Conservation (phyloP, 768 basidiomycete species). For the Hemileccinum rubropunctum region DNA sequence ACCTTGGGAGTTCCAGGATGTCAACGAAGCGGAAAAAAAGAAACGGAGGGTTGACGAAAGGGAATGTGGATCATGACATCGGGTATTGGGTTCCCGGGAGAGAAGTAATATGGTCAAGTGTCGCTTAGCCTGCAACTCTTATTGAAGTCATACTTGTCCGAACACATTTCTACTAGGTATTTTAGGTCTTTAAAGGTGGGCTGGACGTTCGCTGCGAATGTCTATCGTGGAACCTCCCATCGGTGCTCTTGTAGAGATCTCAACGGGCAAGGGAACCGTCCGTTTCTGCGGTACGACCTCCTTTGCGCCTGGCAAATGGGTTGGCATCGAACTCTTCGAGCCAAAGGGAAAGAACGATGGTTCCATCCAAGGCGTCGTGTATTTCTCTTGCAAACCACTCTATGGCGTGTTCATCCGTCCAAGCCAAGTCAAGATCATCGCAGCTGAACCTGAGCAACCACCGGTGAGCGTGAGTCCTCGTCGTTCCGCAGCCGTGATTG, state of each 20-base stretch:
- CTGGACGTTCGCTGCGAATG: constrained; percentile 21
- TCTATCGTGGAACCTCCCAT: constrained; percentile 45
- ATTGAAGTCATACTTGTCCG: too few species aligned
- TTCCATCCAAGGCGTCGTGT: constrained; percentile 68
- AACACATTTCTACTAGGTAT: too few species aligned
- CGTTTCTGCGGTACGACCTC: constrained; percentile 82
- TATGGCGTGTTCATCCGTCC: constrained; percentile 90
- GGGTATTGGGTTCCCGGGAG: too few species aligned
- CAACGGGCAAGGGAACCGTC: constrained; percentile 80
- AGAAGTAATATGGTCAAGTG: too few species aligned
- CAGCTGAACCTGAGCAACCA: constrained; percentile 29
- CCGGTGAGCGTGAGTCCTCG: constrained; percentile 23
- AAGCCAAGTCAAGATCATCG: constrained; percentile 73
- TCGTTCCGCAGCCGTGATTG: background rate
- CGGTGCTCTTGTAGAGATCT: constrained; percentile 76
- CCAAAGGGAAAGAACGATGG: constrained; percentile 96
- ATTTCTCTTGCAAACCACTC: constrained; percentile 75
- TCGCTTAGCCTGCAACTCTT: too few species aligned
- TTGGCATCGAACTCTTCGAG: constrained; percentile 86
- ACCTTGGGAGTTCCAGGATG: too few species aligned
- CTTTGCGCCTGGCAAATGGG: constrained; percentile 90
- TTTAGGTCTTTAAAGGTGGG: too few species aligned
- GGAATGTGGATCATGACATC: too few species aligned
- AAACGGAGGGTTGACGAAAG: too few species aligned
- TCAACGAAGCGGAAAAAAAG: too few species aligned